These are phyloP conservation scores for Hibiscus tridactylites DNA, from an alignment of 345 rosid species.

Conservation along the genomic window DNA sequence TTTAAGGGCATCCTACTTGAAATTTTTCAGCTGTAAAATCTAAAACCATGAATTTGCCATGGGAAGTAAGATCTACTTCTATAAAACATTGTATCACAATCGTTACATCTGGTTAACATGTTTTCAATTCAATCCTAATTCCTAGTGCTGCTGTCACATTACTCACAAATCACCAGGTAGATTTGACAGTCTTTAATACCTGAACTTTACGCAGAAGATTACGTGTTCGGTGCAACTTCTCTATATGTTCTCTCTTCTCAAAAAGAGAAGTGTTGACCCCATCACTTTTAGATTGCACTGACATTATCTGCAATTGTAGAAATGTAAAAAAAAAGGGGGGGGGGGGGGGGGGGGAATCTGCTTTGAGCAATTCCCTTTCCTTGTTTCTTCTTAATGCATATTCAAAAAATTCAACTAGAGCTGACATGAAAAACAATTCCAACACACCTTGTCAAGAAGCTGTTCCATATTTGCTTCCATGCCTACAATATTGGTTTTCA, in stretches of 20 bases:
- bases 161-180: not conserved
- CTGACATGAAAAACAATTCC: not conserved
- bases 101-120: not conserved
- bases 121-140: not conserved
- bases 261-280: constrained; percentile 89
- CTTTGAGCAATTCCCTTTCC: not conserved
- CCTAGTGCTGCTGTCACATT: not conserved
- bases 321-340: no score
- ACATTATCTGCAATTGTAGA: constrained; percentile 58
- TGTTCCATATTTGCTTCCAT: constrained; percentile 97
- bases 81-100: not conserved
- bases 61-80: not conserved
- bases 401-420: not conserved
- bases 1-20: not conserved
- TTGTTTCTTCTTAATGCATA: not conserved
- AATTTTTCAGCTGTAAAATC: not conserved
- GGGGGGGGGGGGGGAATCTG: no score
- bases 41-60: not conserved
- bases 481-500: constrained; percentile 93
- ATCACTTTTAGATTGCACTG: constrained; percentile 96
- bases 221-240: constrained; percentile 90
- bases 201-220: constrained; percentile 98
- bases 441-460: constrained; percentile 74
- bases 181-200: constrained; percentile 30
- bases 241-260: constrained; percentile 93